Base-by-base conservation (phyloP, 352 stramenopile species). In the Phytophthora megakarya region DNA sequence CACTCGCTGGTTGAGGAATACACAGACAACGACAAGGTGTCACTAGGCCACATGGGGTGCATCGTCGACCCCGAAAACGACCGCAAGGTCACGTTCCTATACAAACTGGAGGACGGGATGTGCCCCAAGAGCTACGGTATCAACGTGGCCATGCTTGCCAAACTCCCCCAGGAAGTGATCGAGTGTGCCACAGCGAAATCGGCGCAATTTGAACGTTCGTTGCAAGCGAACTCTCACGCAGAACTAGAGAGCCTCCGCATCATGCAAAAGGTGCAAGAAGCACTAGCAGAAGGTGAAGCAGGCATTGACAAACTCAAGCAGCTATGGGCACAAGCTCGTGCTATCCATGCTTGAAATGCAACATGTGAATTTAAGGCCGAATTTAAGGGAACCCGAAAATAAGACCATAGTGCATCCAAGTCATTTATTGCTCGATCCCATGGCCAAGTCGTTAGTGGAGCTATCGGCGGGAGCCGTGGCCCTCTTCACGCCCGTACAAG, bases 81-180 rank as follows among this genome's bases (percentile, higher is more conserved):
- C 22, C 81, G 92, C 44, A 97, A 97, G 61, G 98, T 99, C 23
- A 99, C 97, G 1, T 99, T 99, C 76, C 72, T 99, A 33, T 99
- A 99, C 86, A 99, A 98, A 69, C 78, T 99, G 11, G 90, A 93
- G 15, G 77, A 90, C 8, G 98, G 98, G 4, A 90, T 97, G 53
- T 99, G 95, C 63, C 97, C 97, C 16, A 99, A 99, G 75, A 98
- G 89, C 56, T 99, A 99, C 76, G 98, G 98, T 54, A 94, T 99
- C 63, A 99, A 99, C 73, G 98, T 99, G 9, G 98, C 98, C 9
- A 93, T 98, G 72, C 83, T 99, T 16, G 98, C 98, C 10, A 94
- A 96, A 50, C 86, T 99, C 4, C 97, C 98, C 0, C 79, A 98
- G 38, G 83, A 97, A 69, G 96, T 99, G 35, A 85, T 99, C 32